These are phyloP conservation scores for Trichoderma asperellum DNA, from an alignment of 2,329 filamentous ascomycete genomes.

Conservation along the genomic window DNA sequence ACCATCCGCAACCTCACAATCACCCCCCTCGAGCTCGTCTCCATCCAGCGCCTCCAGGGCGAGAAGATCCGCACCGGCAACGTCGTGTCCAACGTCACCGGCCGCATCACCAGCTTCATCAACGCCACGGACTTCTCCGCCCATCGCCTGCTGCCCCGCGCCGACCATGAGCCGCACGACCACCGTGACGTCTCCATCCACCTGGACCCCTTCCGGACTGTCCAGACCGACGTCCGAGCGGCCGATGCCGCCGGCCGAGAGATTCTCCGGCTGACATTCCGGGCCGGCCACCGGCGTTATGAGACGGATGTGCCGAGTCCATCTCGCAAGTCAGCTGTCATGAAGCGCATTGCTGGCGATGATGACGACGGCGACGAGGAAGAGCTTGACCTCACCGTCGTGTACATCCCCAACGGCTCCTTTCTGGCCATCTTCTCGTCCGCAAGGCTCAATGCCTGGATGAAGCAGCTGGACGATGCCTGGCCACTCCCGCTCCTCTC, in stretches of 20 bases:
- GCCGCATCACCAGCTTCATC: slow-evolving; percentile 49
- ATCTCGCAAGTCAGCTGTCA: slow-evolving; percentile 60
- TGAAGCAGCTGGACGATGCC: slow-evolving; percentile 72
- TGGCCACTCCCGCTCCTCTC: slow-evolving; percentile 79
- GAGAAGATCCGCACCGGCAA: slow-evolving; percentile 48
- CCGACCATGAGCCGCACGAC: slow-evolving; percentile 54
- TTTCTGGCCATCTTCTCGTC: slow-evolving; percentile 71
- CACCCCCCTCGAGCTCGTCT: slow-evolving; percentile 71
- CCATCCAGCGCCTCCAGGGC: slow-evolving; percentile 72
- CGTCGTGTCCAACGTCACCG: slow-evolving; percentile 51
- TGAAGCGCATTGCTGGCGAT: slow-evolving; percentile 53
- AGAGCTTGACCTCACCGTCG: slow-evolving; percentile 63
- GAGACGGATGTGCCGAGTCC: slow-evolving; percentile 72
- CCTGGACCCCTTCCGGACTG: slow-evolving; percentile 70
- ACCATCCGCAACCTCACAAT: slow-evolving; percentile 82
- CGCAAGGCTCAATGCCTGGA: slow-evolving; percentile 74
- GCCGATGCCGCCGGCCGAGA: slow-evolving; percentile 62
- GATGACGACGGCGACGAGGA: slow-evolving; percentile 46
- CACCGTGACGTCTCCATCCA: slow-evolving; percentile 65
- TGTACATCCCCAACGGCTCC: slow-evolving; percentile 63
- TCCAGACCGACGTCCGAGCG: slow-evolving; percentile 59
- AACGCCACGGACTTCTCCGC: slow-evolving; percentile 45
- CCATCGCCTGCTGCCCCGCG: slow-evolving; percentile 50
- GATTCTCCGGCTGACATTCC: slow-evolving; percentile 74
- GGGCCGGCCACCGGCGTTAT: slow-evolving; percentile 59